These are phyloP conservation scores for Codiaeum variegatum DNA, from an alignment of 441 rosid genomes.

Conservation along the genomic window DNA sequence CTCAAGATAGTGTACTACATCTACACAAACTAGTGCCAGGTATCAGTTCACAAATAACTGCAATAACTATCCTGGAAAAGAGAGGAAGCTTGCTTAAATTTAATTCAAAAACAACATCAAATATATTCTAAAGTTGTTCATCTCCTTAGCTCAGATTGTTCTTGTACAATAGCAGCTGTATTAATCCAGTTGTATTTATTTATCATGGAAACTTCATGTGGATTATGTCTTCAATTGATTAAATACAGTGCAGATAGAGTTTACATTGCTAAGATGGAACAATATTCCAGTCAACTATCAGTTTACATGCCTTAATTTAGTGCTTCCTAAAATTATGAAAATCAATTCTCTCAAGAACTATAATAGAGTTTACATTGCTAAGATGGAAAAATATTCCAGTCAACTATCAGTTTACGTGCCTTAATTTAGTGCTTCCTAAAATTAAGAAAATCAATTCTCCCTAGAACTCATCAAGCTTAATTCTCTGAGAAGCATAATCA, in stretches of 20 bases:
- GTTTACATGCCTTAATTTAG: not conserved
- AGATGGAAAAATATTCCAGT: not conserved
- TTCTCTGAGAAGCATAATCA: not conserved
- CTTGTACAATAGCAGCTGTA: not conserved
- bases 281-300: conserved; percentile 7
- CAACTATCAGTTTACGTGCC: conserved; percentile 3
- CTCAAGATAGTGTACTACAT: conserved; percentile 10
- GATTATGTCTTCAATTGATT: not conserved
- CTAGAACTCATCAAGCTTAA: not conserved
- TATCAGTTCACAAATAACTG: not conserved
- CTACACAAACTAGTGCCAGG: not conserved
- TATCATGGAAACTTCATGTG: not conserved
- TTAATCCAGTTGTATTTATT: not conserved
- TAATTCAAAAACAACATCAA: not conserved
- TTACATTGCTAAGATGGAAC: not conserved
- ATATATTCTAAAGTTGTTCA: not conserved
- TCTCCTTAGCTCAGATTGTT: not conserved
- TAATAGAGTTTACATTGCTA: not conserved
- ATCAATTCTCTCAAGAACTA: too few species aligned
- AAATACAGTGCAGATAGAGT: not conserved
- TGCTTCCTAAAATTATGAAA: too few species aligned
- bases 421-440: not conserved
- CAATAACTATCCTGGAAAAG: not conserved
- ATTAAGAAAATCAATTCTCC: not conserved
- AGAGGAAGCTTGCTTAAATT: not conserved